Evolutionary conservation across 1,284 basidiomycete genomes (phyloP).

Genomic region (Exsudoporus floridanus): DNA sequence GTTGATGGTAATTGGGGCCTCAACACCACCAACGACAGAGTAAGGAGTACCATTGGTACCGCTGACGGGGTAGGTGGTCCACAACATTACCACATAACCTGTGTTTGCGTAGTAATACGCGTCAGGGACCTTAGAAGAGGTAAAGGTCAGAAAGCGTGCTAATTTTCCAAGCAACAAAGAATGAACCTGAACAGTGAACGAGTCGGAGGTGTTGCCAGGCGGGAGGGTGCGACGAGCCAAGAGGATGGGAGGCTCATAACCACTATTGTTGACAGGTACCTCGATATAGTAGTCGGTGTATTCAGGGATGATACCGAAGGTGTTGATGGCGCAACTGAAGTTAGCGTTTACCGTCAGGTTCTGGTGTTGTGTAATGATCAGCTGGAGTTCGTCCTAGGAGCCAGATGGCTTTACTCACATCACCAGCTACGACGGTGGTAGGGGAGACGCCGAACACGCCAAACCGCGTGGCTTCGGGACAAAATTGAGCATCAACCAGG

Average conservation of each 20-base stretch:
- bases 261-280: slow-evolving; percentile 33
- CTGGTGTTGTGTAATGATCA: slow-evolving; percentile 17
- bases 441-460: slow-evolving; percentile 23
- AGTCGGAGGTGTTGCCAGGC: slow-evolving; percentile 10
- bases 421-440: slow-evolving; percentile 26
- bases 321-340: slow-evolving; percentile 29
- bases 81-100: slow-evolving; percentile 27
- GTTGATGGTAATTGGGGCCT: slow-evolving; percentile 20
- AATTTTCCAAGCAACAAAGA: not conserved
- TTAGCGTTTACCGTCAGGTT: slow-evolving; percentile 25
- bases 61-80: slow-evolving; percentile 26
- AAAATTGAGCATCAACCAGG: slow-evolving; percentile 21
- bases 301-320: slow-evolving; percentile 20
- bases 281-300: slow-evolving; percentile 37
- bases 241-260: slow-evolving; percentile 34
- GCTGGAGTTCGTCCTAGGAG: not conserved
- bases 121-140: slow-evolving; percentile 23
- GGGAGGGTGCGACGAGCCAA: slow-evolving; percentile 23
- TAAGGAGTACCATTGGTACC: slow-evolving; percentile 27
- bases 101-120: slow-evolving; percentile 29
- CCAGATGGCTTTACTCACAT: slow-evolving; percentile 18
- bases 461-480: slow-evolving; percentile 26
- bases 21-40: slow-evolving; percentile 27
- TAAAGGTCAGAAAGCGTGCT: not conserved
- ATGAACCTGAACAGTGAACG: slow-evolving; percentile 23